Conservation (phyloP, 2,329 filamentous ascomycete species). For the Ophiostoma ips region DNA sequence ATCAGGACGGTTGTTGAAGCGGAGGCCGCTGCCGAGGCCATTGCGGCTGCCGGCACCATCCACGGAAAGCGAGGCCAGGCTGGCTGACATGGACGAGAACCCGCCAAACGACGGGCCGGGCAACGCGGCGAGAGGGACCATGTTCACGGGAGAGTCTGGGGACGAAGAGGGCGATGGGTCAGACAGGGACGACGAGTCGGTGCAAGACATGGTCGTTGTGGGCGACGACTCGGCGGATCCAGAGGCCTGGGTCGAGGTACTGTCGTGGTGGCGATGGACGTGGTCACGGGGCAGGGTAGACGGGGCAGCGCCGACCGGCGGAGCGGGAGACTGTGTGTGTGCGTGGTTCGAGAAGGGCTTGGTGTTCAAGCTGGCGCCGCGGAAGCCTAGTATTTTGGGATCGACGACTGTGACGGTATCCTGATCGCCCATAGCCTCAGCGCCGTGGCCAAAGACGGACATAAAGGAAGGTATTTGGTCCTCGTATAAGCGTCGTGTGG, state of each 20-base stretch:
- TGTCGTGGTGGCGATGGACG: conserved; percentile 58
- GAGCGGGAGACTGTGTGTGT: conserved; percentile 14
- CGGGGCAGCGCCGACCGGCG: conserved; percentile 10
- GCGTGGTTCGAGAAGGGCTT: conserved; percentile 22
- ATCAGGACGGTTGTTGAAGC: not conserved
- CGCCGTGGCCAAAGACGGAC: conserved; percentile 58
- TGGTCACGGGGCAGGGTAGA: conserved; percentile 23
- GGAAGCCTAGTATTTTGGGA: conserved; percentile 35
- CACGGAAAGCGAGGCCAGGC: conserved; percentile 26
- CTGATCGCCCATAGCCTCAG: conserved; percentile 37
- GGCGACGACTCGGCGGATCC: conserved; percentile 90
- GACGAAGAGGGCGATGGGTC: conserved; percentile 87
- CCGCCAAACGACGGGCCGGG: conserved; percentile 43
- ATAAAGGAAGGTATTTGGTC: conserved; percentile 64
- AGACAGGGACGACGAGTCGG: conserved; percentile 78
- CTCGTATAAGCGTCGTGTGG: conserved; percentile 47
- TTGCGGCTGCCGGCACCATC: conserved; percentile 15
- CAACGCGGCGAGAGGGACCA: conserved; percentile 58
- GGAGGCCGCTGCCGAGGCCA: not conserved
- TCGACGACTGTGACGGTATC: conserved; percentile 41
- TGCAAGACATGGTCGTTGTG: conserved; percentile 83
- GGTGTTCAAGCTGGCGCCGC: conserved; percentile 24
- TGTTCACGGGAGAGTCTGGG: conserved; percentile 71
- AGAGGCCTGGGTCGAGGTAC: conserved; percentile 62
- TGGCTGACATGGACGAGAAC: conserved; percentile 28